Evolutionary conservation across 2,329 filamentous ascomycete genomes (phyloP), one percentile per base, ranked within the genome.

Genomic region (Xylariaceae sp.): DNA sequence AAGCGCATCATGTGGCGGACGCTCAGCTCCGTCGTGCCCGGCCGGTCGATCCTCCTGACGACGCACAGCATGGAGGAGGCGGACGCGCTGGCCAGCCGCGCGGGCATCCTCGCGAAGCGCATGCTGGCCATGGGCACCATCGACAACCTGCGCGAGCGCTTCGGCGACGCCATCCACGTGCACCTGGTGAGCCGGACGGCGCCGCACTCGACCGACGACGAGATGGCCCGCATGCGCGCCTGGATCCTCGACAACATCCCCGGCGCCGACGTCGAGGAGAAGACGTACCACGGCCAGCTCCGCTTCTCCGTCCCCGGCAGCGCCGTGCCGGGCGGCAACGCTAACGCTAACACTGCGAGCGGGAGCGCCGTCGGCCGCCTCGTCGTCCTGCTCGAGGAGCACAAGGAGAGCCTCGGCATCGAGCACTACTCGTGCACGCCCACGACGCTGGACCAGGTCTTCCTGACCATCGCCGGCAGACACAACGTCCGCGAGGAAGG

Each of bases 1-100:
- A 96, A 96, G 62, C 77, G 90, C 29, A 76, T 94, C 49, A 94
- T 97, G 85, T 96, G 90, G 90, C 78, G 78, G 40, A 94, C 88
- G 0, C 70, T 96, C 1, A 76, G 78, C 3, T 74, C 79, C 1
- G 81, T 89, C 3, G 81, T 83, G 0, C 75, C 79, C 0, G 88
- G 88, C 0, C 76, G 89, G n/a, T 85, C 83, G 0, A 77, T 96
- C 12, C 70, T 97, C 2, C 73, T 97, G 13, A 96, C 90, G 0
- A 96, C 90, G 0, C 90, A 97, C 61, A 86, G 79, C 34, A 95
- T 96, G 88, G 89, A 96, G 60, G 90, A 96, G 64, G 90, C 89
- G 0, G 88, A 94, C 55, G 88, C 88, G 1, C 71, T 97, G 2
- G 89, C 89, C 0, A 80, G 79, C 19, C 75, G 88, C 1, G 88